Conservation (phyloP, 2,329 filamentous ascomycete species). For the Pyrenophora teres region DNA sequence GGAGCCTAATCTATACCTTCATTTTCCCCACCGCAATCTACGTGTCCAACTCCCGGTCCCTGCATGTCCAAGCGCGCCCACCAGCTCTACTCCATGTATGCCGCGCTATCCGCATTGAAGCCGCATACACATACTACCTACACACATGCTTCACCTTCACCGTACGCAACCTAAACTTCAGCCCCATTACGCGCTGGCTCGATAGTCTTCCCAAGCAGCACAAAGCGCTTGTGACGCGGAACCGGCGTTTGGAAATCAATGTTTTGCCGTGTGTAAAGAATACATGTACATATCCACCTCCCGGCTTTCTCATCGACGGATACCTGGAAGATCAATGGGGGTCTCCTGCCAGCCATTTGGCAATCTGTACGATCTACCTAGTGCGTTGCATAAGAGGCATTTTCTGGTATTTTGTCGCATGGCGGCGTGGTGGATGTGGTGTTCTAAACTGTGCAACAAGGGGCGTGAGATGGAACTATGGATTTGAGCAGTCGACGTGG, state of each 20-base stretch:
- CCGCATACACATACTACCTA: conserved; percentile 34
- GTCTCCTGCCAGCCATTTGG: conserved; percentile 28
- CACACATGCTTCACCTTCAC: conserved; percentile 21
- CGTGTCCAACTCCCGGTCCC: neutral
- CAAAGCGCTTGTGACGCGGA: conserved; percentile 21
- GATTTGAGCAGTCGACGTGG: conserved; percentile 9
- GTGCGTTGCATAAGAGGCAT: conserved; percentile 6
- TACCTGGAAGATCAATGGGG: conserved; percentile 27
- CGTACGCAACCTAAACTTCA: conserved; percentile 26
- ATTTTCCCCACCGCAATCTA: conserved; percentile 9
- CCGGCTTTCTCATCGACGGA: conserved; percentile 19
- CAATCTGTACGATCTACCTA: conserved; percentile 24
- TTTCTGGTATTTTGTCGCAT: conserved; percentile 28
- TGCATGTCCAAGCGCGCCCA: neutral
- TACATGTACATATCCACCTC: conserved; percentile 22
- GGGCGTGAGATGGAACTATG: conserved; percentile 12
- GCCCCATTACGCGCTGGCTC: conserved; percentile 19
- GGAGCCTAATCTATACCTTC: conserved; percentile 10
- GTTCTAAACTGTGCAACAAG: neutral
- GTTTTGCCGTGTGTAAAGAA: conserved; percentile 8
- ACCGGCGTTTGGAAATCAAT: conserved; percentile 19
- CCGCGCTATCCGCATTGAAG: conserved; percentile 36
- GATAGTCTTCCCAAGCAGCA: conserved; percentile 19
- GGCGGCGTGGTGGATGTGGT: conserved; percentile 22
- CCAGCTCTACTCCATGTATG: conserved; percentile 24